Conservation (phyloP, 2,329 filamentous ascomycete species). For the Corinectria fuckeliana region DNA sequence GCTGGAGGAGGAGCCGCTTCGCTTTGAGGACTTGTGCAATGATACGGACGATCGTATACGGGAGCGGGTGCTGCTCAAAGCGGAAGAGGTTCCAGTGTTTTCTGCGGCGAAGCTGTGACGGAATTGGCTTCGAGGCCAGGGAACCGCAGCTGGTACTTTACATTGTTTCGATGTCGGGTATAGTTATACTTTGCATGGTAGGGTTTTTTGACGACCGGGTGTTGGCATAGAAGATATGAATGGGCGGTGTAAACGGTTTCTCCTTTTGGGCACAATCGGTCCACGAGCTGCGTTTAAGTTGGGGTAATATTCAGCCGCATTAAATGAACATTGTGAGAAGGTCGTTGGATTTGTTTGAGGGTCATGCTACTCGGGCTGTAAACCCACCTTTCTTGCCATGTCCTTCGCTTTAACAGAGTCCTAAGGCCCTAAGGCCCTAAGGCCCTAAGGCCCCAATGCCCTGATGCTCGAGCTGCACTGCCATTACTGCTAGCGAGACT, state of each 20-base stretch:
- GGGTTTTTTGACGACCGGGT: neutral
- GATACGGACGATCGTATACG: slow-evolving; percentile 52
- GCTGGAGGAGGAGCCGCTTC: slow-evolving; percentile 54
- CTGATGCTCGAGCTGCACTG: too few relatives aligned
- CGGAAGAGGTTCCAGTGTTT: slow-evolving; percentile 17
- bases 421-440: too few relatives aligned
- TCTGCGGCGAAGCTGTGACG: slow-evolving; percentile 42
- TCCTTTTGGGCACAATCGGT: too few relatives aligned
- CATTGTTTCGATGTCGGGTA: slow-evolving; percentile 33
- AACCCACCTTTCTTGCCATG: too few relatives aligned
- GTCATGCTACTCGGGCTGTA: too few relatives aligned
- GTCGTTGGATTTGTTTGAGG: too few relatives aligned
- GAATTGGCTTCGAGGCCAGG: neutral
- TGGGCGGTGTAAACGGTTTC: neutral
- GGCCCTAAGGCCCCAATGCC: too few relatives aligned
- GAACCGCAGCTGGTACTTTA: neutral
- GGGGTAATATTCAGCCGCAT: too few relatives aligned
- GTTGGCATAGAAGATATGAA: neutral
- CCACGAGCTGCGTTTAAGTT: too few relatives aligned
- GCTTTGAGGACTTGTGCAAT: slow-evolving; percentile 51
- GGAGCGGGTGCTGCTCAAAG: slow-evolving; percentile 44
- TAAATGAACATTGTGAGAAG: too few relatives aligned
- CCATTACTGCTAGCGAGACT: too few relatives aligned
- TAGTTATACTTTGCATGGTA: slow-evolving; percentile 24
- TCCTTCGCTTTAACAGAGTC: too few relatives aligned